Evolutionary conservation across 2,329 filamentous ascomycete genomes (phyloP), one percentile per base, ranked within the genome.

Genomic region (Colletotrichum horii): DNA sequence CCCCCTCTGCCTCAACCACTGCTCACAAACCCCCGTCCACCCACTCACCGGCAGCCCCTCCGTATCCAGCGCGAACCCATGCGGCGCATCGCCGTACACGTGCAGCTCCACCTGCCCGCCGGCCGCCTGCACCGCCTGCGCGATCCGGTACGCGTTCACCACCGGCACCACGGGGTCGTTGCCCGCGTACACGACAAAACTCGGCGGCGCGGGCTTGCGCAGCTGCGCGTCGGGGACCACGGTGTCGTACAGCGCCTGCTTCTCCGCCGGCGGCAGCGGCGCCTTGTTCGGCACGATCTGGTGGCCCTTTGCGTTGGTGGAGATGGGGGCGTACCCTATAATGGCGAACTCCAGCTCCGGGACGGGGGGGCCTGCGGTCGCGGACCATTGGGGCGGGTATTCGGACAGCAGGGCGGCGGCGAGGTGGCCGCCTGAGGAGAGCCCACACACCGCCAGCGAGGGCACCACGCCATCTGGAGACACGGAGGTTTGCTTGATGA

Each of bases 261-360:
- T 79, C 22, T 72, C 78, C n/a, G 78, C 77, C 36, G 78, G 78
- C n/a, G 74, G 75, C 38, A 79, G 71, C 9, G 77, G 64, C 6
- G 78, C 62, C 68, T 79, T 79, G 56, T 77, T 61, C 2, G 76
- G 67, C 12, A 79, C 58, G 43, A 79, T 71, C 16, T 77, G 79
- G 19, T 76, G 75, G 8, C 78, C 77, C 32, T 56, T 66, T 14
- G 78, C 78, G 32, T 79, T 79, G 7, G 78, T 79, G 2, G 78
- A 79, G 22, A 79, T 79, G n/a, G 78, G 78, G 9, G 76, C 78
- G 67, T 79, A 79, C 14, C 78, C 78, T n/a, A 79, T 76, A 36
- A 79, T 77, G 2, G 75, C 77, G 14, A 79, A 79, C 4, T 66
- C 71, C 0, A 70, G 65, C 7, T 76, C 70, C 22, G 78, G 78